Evolutionary conservation across 1,139 yeast species (phyloP).

Genomic region (Suhomyces bolitotheri): DNA sequence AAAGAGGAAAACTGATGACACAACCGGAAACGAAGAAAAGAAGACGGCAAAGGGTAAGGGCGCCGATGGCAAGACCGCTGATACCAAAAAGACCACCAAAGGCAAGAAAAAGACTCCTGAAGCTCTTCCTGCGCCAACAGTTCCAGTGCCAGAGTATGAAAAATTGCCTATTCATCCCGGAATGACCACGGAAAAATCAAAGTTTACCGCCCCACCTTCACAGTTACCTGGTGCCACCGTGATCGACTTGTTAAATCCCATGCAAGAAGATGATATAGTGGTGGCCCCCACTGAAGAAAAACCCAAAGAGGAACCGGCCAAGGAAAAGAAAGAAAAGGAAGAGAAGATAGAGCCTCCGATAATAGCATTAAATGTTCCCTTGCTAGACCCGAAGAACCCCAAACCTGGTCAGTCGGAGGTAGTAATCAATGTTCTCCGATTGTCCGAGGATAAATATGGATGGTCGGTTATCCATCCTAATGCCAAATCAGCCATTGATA

Average conservation of each 20-base stretch:
- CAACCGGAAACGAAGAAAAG: constrained; percentile 8
- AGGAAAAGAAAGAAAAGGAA: constrained; percentile 23
- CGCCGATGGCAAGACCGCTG: constrained; percentile 11
- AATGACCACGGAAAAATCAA: constrained; percentile 23
- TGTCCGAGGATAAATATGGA: constrained; percentile 87
- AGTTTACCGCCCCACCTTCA: constrained; percentile 7
- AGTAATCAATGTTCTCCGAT: constrained; percentile 71
- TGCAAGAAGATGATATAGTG: constrained; percentile 13
- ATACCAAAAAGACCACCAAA: constrained; percentile 12
- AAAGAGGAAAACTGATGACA: constrained; percentile 20
- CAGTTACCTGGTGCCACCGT: constrained; percentile 22
- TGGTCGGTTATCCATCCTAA: constrained; percentile 73
- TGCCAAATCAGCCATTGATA: constrained; percentile 58
- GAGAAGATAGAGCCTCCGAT: constrained; percentile 36
- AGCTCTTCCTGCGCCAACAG: constrained; percentile 16
- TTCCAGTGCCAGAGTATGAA: constrained; percentile 17
- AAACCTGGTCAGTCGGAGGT: constrained; percentile 70
- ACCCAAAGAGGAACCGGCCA: constrained; percentile 4
- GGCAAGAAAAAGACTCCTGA: constrained; percentile 14
- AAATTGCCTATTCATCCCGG: constrained; percentile 19
- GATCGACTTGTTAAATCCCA: constrained; percentile 18
- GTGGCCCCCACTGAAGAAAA: constrained; percentile 13
- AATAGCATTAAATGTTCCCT: constrained; percentile 61
- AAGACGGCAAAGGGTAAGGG: constrained; percentile 10
- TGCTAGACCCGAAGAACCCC: constrained; percentile 50